Evolutionary conservation across 805 yeast genomes (phyloP).

Genomic region (Lachancea lanzarotensis): DNA sequence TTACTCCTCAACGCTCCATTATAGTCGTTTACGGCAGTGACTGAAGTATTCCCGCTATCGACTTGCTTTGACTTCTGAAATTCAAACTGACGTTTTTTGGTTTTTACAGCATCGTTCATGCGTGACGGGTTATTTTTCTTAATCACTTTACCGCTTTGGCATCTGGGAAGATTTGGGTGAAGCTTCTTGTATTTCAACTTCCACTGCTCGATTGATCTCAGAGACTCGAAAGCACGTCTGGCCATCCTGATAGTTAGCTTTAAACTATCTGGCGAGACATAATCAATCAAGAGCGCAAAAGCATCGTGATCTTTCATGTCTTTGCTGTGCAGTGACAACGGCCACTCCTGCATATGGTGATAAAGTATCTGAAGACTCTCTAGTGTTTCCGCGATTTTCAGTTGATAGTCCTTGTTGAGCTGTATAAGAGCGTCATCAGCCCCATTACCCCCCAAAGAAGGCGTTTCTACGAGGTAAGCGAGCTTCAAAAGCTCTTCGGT

Average conservation of each 20-base stretch:
- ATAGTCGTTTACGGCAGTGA: no score
- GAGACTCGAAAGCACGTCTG: slow-evolving; percentile 1
- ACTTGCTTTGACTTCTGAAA: not conserved
- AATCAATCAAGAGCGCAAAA: slow-evolving; percentile 4
- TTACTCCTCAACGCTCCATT: not conserved
- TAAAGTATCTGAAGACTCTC: not conserved
- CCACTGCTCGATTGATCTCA: slow-evolving; percentile 4
- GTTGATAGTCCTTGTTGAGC: slow-evolving; percentile 7
- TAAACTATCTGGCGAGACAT: slow-evolving; percentile 2
- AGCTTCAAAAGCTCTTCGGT: slow-evolving; percentile 1
- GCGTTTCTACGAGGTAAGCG: slow-evolving; percentile 7
- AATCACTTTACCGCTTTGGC: not conserved
- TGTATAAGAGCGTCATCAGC: slow-evolving; percentile 1
- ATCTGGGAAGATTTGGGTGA: not conserved
- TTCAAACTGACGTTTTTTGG: not conserved
- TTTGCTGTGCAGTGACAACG: slow-evolving; percentile 7
- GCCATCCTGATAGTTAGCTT: slow-evolving; percentile 2
- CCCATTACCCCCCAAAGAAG: not conserved
- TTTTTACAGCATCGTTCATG: not conserved
- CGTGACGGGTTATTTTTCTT: not conserved
- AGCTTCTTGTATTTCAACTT: not conserved
- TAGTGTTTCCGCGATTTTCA: slow-evolving; percentile 5
- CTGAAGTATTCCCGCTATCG: not conserved
- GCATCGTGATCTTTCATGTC: slow-evolving; percentile 1
- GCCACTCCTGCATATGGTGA: slow-evolving; percentile 6